These are phyloP conservation scores for Peronospora farinosa DNA, from an alignment of 352 stramenopile genomes.

Conservation along the genomic window DNA sequence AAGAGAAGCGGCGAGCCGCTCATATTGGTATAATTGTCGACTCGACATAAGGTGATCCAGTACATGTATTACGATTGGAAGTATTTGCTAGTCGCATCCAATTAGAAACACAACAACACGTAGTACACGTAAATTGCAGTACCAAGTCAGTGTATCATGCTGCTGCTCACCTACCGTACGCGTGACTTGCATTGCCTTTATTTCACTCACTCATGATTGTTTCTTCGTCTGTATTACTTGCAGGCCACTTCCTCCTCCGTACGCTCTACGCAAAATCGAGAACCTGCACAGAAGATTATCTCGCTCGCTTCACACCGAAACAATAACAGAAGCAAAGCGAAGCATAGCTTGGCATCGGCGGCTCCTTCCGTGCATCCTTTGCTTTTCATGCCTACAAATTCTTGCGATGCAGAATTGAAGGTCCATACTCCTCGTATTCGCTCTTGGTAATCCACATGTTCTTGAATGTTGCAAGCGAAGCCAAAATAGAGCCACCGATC, in stretches of 20 bases:
- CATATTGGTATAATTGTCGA: slow-evolving; percentile 15
- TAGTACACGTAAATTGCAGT: neutral
- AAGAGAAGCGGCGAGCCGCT: slow-evolving; percentile 18
- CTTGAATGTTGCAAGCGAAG: slow-evolving; percentile 95
- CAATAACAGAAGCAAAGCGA: slow-evolving; percentile 24
- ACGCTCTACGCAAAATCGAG: slow-evolving; percentile 15
- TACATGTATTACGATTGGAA: slow-evolving; percentile 3
- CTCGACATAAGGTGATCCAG: slow-evolving; percentile 16
- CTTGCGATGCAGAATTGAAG: slow-evolving; percentile 96
- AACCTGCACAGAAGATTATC: slow-evolving; percentile 1
- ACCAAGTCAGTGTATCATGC: slow-evolving; percentile 5
- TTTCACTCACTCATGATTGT: slow-evolving; percentile 3
- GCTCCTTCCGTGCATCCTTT: slow-evolving; percentile 1
- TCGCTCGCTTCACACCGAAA: slow-evolving; percentile 23
- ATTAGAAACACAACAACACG: slow-evolving; percentile 12
- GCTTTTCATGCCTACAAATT: slow-evolving; percentile 57
- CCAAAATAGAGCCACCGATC: slow-evolving; percentile 96
- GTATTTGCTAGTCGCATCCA: neutral
- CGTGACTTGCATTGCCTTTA: neutral
- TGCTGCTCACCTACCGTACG: neutral
- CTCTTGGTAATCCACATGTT: slow-evolving; percentile 99
- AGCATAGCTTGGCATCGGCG: slow-evolving; percentile 5
- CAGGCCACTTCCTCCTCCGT: slow-evolving; percentile 5
- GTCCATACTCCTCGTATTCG: slow-evolving; percentile 97
- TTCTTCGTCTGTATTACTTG: slow-evolving; percentile 22